These are phyloP conservation scores for Sonneratia alba DNA, from an alignment of 345 rosid species.

Conservation along the genomic window DNA sequence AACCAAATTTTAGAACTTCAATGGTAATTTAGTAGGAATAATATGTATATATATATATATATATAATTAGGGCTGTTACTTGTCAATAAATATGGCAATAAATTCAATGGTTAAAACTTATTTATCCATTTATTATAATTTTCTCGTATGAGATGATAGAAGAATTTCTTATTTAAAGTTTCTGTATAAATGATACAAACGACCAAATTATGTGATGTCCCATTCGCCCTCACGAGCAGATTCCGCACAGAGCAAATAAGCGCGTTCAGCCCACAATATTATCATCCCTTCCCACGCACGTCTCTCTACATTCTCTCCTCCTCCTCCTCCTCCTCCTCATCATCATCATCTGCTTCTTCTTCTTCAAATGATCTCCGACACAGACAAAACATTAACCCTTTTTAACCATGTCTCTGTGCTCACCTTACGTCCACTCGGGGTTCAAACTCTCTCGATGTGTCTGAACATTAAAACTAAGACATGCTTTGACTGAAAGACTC, in stretches of 20 bases:
- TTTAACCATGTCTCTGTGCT: not conserved
- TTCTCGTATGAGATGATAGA: too few relatives aligned
- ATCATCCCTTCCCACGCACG: not conserved
- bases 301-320: not conserved
- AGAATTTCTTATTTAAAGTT: too few relatives aligned
- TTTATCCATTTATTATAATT: too few relatives aligned
- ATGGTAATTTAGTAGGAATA: too few relatives aligned
- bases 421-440: not conserved
- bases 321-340: not conserved
- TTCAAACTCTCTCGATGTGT: not conserved
- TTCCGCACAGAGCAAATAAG: not conserved
- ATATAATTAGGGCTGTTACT: too few relatives aligned
- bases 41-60: too few relatives aligned
- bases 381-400: too few relatives aligned
- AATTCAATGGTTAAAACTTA: too few relatives aligned
- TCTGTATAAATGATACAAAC: not conserved
- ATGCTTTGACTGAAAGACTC: not conserved
- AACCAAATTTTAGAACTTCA: too few relatives aligned
- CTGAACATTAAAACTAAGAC: not conserved
- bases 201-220: not conserved
- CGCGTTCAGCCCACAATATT: not conserved
- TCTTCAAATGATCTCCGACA: not conserved
- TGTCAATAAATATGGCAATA: too few relatives aligned
- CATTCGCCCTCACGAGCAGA: not conserved
- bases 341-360: too few relatives aligned